Evolutionary conservation across 2,329 filamentous ascomycete species (phyloP).

Genomic region (Cercospora brassicicola): DNA sequence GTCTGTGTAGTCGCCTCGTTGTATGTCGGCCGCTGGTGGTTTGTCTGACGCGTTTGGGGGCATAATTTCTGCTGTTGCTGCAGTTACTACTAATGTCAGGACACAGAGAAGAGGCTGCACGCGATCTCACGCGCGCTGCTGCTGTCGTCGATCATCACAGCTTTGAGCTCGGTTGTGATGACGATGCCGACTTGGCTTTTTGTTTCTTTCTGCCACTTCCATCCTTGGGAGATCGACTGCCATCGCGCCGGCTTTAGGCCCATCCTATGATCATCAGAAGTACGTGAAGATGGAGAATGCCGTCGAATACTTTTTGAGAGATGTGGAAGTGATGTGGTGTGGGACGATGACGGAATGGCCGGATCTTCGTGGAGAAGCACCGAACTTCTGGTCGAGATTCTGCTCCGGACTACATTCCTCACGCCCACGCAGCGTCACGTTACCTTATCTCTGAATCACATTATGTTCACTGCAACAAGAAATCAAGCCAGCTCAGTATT

Average conservation of each 20-base stretch:
- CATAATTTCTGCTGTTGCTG: neutral
- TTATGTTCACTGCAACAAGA: neutral
- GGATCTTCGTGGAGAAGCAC: neutral
- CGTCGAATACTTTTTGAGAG: neutral
- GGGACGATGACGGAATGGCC: neutral
- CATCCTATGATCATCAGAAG: neutral
- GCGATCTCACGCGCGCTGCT: neutral
- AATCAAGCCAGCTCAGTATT: neutral
- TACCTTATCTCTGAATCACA: neutral
- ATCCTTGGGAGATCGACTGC: neutral
- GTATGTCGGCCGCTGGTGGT: conserved; percentile 27
- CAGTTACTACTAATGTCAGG: neutral
- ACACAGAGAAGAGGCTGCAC: neutral
- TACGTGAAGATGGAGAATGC: neutral
- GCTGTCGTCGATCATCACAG: neutral
- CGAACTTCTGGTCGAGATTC: neutral
- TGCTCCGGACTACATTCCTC: neutral
- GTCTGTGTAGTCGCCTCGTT: conserved; percentile 45
- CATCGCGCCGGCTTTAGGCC: neutral
- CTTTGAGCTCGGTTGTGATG: neutral
- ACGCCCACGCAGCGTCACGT: neutral
- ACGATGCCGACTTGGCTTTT: conserved; percentile 1
- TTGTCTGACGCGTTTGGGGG: neutral
- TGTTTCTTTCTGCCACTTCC: conserved; percentile 1
- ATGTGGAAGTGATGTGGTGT: neutral